Evolutionary conservation across 805 yeast species (phyloP), one percentile per base, ranked within the genome.

Genomic region (Starmerella sp.): DNA sequence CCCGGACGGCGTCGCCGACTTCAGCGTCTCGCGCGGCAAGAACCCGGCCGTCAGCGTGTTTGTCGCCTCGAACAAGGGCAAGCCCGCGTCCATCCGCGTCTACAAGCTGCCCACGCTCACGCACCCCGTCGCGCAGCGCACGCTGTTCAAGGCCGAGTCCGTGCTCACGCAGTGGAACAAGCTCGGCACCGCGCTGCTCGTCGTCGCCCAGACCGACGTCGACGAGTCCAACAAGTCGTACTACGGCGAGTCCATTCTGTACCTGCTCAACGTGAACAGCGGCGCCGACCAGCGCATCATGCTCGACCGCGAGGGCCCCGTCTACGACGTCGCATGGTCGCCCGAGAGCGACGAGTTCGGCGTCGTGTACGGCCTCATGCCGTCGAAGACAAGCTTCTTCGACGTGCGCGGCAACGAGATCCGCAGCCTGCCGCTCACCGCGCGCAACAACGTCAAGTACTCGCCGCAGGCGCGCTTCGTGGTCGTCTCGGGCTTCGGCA

Each of bases 301-400:
- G 55, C 79, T 93, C 64, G 88, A 86, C 59, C 83, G 86, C 64
- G 96, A 89, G 66, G 97, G 97, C 35, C 97, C 99, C 46, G 89
- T 93, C 63, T 97, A 93, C 72, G 98, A 93, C 70, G 86, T 91
- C 58, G 83, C 93, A 28, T 93, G 99, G 99, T 85, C 95, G 30
- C 96, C 97, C 56, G 81, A 89, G 51, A 87, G 96, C 17, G 79
- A 96, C 63, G 97, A 93, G 73, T 95, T 93, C 74, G 97, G 96
- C 57, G 98, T 93, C 45, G 88, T 86, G 54, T 90, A 90, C 67
- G 99, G 98, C 35, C 90, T 80, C 73, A 93, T 93, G 97, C 99
- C 99, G 2, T 87, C 96, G 32, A 84, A 85, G 65, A 90, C 97
- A 30, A 82, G 96, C 10, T 88, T 93, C 65, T 93, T 91, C 66